These are phyloP conservation scores for Alternaria infectoria DNA, from an alignment of 2,329 filamentous ascomycete species.

Conservation along the genomic window DNA sequence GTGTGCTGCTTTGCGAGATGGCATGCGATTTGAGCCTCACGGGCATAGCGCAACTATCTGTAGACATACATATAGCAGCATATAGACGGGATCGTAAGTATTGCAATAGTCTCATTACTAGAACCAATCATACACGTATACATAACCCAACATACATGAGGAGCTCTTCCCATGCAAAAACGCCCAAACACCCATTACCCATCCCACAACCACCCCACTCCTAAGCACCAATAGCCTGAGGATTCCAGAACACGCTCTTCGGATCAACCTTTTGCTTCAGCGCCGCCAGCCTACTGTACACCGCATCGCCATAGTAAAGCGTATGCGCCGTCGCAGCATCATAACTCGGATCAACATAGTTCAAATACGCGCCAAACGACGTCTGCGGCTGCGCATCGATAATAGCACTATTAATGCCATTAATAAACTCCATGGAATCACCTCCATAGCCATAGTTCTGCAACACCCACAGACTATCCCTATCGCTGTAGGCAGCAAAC, in stretches of 20 bases:
- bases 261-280: conserved; percentile 53
- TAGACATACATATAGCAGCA: neutral
- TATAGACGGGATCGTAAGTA: neutral
- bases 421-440: conserved; percentile 45
- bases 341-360: conserved; percentile 61
- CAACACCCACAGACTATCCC: conserved; percentile 47
- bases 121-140: neutral
- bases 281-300: conserved; percentile 42
- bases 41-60: too few species aligned
- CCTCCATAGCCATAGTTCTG: conserved; percentile 44
- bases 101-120: neutral
- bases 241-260: conserved; percentile 47
- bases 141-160: neutral
- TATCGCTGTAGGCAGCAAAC: conserved; percentile 46
- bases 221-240: conserved; percentile 44
- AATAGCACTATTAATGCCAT: conserved; percentile 52
- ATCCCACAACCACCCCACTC: neutral
- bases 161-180: neutral
- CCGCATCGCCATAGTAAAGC: conserved; percentile 55
- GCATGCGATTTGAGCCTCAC: too few species aligned
- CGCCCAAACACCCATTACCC: neutral
- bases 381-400: conserved; percentile 46
- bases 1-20: too few species aligned
- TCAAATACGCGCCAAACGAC: conserved; percentile 59
- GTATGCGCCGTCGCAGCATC: conserved; percentile 56